Percentiles rank a stretch among this genome's conserved stretches.
Evolutionary conservation across 202 grass and related monocot genomes (phyloP).

Genomic region (Carex arenaria): DNA sequence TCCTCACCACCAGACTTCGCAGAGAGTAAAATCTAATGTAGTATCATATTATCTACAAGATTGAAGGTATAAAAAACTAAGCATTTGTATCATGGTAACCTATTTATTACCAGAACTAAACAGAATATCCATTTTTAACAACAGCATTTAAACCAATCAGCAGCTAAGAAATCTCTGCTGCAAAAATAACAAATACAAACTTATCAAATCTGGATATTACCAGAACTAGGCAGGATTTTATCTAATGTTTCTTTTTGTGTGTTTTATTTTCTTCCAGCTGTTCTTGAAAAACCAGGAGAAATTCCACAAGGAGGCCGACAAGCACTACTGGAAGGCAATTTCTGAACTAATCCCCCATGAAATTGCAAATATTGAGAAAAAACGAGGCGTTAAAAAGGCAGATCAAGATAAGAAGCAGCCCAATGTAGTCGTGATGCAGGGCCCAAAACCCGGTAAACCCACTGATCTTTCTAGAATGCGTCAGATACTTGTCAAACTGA

Average conservation of each 20-base stretch:
- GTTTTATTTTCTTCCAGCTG: slow-evolving; percentile 33
- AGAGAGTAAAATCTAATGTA: neutral
- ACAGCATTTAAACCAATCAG: neutral
- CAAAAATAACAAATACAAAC: neutral
- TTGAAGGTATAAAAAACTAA: neutral
- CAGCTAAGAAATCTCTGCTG: neutral
- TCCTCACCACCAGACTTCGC: neutral
- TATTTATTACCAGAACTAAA: slow-evolving; percentile 1
- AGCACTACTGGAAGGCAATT: slow-evolving; percentile 70
- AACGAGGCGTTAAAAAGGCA: slow-evolving; percentile 43
- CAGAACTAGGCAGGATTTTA: neutral
- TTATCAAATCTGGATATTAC: neutral
- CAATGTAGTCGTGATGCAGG: slow-evolving; percentile 49
- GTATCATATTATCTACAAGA: neutral
- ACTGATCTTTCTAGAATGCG: slow-evolving; percentile 72
- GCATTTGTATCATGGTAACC: neutral
- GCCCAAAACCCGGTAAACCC: slow-evolving; percentile 70
- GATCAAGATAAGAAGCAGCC: slow-evolving; percentile 41
- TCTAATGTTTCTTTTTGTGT: neutral
- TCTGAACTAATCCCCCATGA: slow-evolving; percentile 75
- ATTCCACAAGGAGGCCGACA: slow-evolving; percentile 64
- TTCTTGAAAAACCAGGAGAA: slow-evolving; percentile 59
- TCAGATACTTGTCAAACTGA: slow-evolving; percentile 57
- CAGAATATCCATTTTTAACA: neutral
- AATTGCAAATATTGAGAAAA: slow-evolving; percentile 60